Conservation (phyloP, 169 alveolate species). For the Cryptosporidium ubiquitum region DNA sequence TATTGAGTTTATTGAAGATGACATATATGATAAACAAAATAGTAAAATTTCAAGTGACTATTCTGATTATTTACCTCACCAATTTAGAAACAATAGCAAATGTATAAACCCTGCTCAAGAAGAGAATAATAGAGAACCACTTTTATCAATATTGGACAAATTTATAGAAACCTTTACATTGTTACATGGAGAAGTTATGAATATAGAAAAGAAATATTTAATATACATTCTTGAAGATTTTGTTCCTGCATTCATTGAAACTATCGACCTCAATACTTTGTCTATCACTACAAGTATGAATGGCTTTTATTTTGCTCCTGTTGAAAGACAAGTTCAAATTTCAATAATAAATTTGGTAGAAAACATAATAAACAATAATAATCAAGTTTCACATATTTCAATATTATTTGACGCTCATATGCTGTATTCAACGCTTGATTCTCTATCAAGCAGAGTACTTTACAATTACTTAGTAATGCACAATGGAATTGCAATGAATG, state of each 20-base stretch:
- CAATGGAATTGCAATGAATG: constrained; percentile 69
- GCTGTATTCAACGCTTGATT: constrained; percentile 42
- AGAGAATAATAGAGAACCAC: constrained; percentile 44
- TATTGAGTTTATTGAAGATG: constrained; percentile 53
- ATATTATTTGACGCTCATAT: constrained; percentile 68
- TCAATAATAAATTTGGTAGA: constrained; percentile 62
- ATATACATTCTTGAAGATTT: constrained; percentile 35
- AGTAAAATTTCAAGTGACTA: neutral
- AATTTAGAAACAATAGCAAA: neutral
- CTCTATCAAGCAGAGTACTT: constrained; percentile 24
- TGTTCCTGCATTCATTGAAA: constrained; percentile 65
- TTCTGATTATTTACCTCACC: neutral
- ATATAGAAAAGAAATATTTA: constrained; percentile 1
- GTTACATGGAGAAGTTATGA: constrained; percentile 30
- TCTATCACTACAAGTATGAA: constrained; percentile 37
- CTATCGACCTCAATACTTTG: constrained; percentile 43
- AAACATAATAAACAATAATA: neutral
- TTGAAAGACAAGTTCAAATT: constrained; percentile 53
- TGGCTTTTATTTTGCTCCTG: constrained; percentile 73
- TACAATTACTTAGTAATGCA: constrained; percentile 63
- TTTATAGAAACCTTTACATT: constrained; percentile 42
- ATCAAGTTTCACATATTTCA: constrained; percentile 12
- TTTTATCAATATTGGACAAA: constrained; percentile 45
- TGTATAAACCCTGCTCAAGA: neutral
- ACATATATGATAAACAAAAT: constrained; percentile 9